Conservation (phyloP, 768 basidiomycete species). For the Lepiota brunneoincarnata region DNA sequence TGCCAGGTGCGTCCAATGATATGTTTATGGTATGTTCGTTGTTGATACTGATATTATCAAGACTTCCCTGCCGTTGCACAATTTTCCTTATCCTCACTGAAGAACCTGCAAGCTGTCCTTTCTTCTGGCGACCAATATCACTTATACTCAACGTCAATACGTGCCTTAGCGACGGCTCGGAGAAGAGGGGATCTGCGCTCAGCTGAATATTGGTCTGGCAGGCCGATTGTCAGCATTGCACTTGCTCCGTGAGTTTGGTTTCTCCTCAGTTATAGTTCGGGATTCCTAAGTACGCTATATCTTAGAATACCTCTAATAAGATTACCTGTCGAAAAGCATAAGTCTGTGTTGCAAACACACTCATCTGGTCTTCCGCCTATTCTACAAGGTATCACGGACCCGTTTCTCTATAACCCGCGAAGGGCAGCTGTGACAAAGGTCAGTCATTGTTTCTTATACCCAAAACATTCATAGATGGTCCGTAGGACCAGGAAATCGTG, state of each 20-base stretch:
- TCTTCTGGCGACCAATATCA: constrained; percentile 77
- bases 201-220: constrained; percentile 86
- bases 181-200: constrained; percentile 71
- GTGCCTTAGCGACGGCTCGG: constrained; percentile 71
- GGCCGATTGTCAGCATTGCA: constrained; percentile 76
- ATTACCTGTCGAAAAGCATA: constrained; percentile 69
- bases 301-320: constrained; percentile 68
- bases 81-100: constrained; percentile 86
- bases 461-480: not conserved
- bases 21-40: not conserved
- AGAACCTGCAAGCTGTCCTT: constrained; percentile 66
- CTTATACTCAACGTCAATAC: constrained; percentile 65
- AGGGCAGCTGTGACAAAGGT: constrained; percentile 59
- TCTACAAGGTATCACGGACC: constrained; percentile 61
- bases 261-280: constrained; percentile 1
- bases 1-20: constrained; percentile 66
- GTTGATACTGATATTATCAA: constrained; percentile 23
- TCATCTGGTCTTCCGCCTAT: constrained; percentile 42
- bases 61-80: constrained; percentile 85
- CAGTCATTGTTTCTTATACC: constrained; percentile 13
- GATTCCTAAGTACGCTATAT: constrained; percentile 8
- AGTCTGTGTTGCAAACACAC: constrained; percentile 47
- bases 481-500: constrained; percentile 57
- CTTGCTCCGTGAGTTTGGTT: constrained; percentile 63
- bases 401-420: constrained; percentile 92